A percentile compares a stretch with the other conserved stretches of the same genome.
Conservation (phyloP, 2,329 filamentous ascomycete genomes). For the Arthroderma sp. region DNA sequence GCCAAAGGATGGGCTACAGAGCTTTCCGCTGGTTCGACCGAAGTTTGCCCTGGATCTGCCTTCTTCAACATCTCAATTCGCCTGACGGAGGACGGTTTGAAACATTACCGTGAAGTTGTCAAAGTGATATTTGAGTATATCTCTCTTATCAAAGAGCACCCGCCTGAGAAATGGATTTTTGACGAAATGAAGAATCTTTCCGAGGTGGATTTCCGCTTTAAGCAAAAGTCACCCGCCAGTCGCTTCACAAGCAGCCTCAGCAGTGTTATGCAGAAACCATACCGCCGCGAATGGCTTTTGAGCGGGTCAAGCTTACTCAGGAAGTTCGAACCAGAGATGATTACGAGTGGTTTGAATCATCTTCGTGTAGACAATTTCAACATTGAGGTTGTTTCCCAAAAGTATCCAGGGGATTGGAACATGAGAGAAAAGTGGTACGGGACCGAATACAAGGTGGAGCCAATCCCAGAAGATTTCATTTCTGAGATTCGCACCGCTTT, state of each 20-base stretch:
- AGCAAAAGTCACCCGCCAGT: slow-evolving; percentile 80
- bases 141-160: slow-evolving; percentile 63
- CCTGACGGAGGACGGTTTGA: slow-evolving; percentile 72
- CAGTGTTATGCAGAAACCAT: slow-evolving; percentile 78
- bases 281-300: slow-evolving; percentile 76
- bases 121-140: slow-evolving; percentile 87
- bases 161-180: slow-evolving; percentile 85
- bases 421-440: slow-evolving; percentile 95
- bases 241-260: slow-evolving; percentile 77
- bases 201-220: slow-evolving; percentile 90
- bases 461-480: slow-evolving; percentile 64
- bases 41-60: slow-evolving; percentile 65
- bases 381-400: slow-evolving; percentile 68
- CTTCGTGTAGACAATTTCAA: slow-evolving; percentile 82
- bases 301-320: slow-evolving; percentile 65
- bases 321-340: slow-evolving; percentile 66
- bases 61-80: slow-evolving; percentile 69
- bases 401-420: slow-evolving; percentile 72
- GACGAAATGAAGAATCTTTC: slow-evolving; percentile 81
- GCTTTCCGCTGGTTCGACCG: slow-evolving; percentile 61
- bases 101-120: slow-evolving; percentile 67
- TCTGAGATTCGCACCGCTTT: slow-evolving; percentile 54
- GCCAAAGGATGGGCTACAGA: slow-evolving; percentile 80
- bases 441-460: slow-evolving; percentile 78
- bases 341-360: slow-evolving; percentile 58